Conservation (phyloP, 116 monocot species). For the Cymodocea nodosa region DNA sequence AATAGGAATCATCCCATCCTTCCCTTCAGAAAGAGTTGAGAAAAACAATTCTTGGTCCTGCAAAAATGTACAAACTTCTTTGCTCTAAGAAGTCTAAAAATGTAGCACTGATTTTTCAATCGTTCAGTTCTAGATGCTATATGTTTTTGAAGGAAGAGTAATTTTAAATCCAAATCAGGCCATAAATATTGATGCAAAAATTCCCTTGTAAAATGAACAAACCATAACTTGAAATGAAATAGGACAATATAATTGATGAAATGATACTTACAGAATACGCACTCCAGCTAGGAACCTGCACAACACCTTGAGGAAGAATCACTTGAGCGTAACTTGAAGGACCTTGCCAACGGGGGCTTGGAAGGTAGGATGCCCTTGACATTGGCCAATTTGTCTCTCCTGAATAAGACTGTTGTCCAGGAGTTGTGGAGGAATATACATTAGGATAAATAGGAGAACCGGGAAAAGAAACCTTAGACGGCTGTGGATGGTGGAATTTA, state of each 20-base stretch:
- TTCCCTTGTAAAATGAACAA: no score
- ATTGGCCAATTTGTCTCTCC: slow-evolving; percentile 31
- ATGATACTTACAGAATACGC: slow-evolving; percentile 64
- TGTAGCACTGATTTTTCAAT: no score
- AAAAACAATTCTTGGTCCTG: no score
- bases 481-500: slow-evolving; percentile 95
- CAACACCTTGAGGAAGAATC: slow-evolving; percentile 78
- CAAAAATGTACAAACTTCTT: no score
- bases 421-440: slow-evolving; percentile 43
- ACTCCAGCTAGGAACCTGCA: slow-evolving; percentile 83
- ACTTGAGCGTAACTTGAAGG: slow-evolving; percentile 76
- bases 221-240: no score
- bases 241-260: not conserved
- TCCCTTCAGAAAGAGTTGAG: no score
- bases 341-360: slow-evolving; percentile 71
- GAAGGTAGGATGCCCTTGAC: slow-evolving; percentile 62
- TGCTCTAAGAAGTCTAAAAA: no score
- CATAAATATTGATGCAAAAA: no score
- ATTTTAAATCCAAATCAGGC: no score
- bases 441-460: slow-evolving; percentile 70
- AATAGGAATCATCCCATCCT: no score
- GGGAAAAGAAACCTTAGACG: slow-evolving; percentile 54
- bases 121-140: no score
- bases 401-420: slow-evolving; percentile 49
- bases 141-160: no score